A percentile compares a stretch with the other conserved stretches of the same genome.
Conservation (phyloP, 176 grass and related monocot genomes). For the Pontederia paniculata region DNA sequence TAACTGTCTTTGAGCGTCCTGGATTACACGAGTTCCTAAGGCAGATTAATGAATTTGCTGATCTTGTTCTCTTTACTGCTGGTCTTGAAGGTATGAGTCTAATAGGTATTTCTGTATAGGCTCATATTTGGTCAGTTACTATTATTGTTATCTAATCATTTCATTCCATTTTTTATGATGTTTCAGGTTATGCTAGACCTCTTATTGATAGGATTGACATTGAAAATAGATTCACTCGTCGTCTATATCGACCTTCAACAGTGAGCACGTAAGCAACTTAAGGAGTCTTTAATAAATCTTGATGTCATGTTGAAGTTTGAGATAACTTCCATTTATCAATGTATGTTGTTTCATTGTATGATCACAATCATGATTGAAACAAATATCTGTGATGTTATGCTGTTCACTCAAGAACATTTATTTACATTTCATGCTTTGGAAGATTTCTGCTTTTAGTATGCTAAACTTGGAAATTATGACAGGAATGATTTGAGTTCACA, state of each 20-base stretch:
- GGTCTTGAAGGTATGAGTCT: conserved; percentile 60
- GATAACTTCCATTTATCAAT: background rate
- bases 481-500: too few species aligned
- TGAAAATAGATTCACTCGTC: conserved; percentile 74
- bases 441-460: background rate
- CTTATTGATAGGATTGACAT: conserved; percentile 90
- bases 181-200: conserved; percentile 87
- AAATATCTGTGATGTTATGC: background rate
- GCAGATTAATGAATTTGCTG: conserved; percentile 62
- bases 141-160: background rate
- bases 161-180: background rate
- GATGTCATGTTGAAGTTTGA: too few species aligned
- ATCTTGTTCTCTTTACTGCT: conserved; percentile 91
- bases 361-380: background rate
- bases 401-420: background rate
- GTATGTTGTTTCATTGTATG: background rate
- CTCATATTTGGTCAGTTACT: background rate
- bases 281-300: background rate
- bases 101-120: background rate
- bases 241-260: conserved; percentile 86
- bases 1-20: conserved; percentile 89
- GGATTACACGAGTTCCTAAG: conserved; percentile 75
- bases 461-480: too few species aligned
- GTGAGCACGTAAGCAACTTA: conserved; percentile 64
- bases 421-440: background rate